phyloP scores from a whole-genome alignment of 1,139 yeast species.

The Pichia sp. region DNA sequence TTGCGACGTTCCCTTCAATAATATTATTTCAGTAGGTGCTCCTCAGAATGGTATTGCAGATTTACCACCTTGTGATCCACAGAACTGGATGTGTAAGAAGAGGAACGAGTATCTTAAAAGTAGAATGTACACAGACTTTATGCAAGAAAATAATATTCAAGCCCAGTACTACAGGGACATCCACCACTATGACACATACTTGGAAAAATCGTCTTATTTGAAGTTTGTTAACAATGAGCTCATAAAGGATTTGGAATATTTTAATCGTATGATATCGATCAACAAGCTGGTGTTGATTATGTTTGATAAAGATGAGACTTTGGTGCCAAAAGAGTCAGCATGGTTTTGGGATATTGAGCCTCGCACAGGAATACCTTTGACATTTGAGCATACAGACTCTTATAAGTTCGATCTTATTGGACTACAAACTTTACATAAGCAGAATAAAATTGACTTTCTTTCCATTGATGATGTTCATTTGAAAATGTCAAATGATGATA shows the following conservation, averaged over 20 bases:
- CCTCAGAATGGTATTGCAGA: conserved; percentile 78
- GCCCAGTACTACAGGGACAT: conserved; percentile 73
- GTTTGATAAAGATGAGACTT: conserved; percentile 56
- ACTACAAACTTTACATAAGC: conserved; percentile 38
- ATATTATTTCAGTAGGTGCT: conserved; percentile 67
- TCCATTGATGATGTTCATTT: conserved; percentile 59
- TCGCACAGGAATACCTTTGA: conserved; percentile 35
- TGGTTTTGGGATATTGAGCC: conserved; percentile 54
- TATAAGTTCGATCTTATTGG: conserved; percentile 56
- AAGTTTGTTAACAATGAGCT: conserved; percentile 64
- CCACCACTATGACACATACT: conserved; percentile 24
- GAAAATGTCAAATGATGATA: conserved; percentile 47
- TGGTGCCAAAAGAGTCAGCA: conserved; percentile 69
- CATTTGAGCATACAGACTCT: conserved; percentile 43
- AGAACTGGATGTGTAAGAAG: conserved; percentile 55
- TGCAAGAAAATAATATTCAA: conserved; percentile 55
- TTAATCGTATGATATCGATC: conserved; percentile 35
- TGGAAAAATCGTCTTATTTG: conserved; percentile 30
- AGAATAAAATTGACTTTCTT: conserved; percentile 40
- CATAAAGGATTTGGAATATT: conserved; percentile 31
- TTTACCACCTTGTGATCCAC: conserved; percentile 49
- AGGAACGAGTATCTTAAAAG: conserved; percentile 48
- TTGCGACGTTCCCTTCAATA: conserved; percentile 40
- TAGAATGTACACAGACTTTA: conserved; percentile 53
- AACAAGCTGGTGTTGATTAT: conserved; percentile 51